phyloP scores from a whole-genome alignment of 306 rosid species.

The Glycine latifolia region DNA sequence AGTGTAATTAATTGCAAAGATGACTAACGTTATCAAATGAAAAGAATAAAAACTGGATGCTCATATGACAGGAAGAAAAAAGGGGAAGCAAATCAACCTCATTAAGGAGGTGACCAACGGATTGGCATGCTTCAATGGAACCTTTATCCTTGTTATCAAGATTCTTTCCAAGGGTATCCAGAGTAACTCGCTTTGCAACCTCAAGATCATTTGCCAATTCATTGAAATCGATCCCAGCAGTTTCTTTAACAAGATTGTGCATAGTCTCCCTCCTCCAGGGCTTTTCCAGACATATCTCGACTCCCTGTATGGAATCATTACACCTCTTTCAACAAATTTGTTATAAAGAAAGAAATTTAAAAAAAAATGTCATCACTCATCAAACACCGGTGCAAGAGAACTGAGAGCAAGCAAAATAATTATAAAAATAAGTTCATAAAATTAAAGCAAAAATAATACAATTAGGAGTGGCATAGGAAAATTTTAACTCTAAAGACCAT shows the following conservation, averaged over 20 bases:
- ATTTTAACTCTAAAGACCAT: not conserved
- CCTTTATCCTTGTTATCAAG: conserved; percentile 79
- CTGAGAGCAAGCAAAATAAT: conserved; percentile 16
- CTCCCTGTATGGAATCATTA: conserved; percentile 65
- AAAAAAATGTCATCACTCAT: conserved; percentile 34
- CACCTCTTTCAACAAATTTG: conserved; percentile 45
- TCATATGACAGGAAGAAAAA: conserved; percentile 22
- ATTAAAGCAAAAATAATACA: not conserved
- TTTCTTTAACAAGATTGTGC: conserved; percentile 96
- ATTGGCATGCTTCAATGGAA: conserved; percentile 75
- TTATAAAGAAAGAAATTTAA: conserved; percentile 37
- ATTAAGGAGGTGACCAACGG: conserved; percentile 82
- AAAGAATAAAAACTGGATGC: conserved; percentile 30
- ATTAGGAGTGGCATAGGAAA: not conserved
- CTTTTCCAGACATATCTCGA: conserved; percentile 79
- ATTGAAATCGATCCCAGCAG: conserved; percentile 71
- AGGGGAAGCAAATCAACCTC: conserved; percentile 68
- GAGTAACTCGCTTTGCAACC: conserved; percentile 71
- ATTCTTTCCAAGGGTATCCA: conserved; percentile 59
- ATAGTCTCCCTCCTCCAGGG: conserved; percentile 98
- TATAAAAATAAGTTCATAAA: conserved; percentile 5
- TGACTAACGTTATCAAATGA: conserved; percentile 29
- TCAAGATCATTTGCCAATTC: conserved; percentile 73
- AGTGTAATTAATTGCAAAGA: conserved; percentile 13
- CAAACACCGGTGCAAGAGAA: conserved; percentile 25